A percentile compares a stretch with the other conserved stretches of the same genome.
Conservation (phyloP, 371 early-diverging fungal species). For the Mycotypha africana region DNA sequence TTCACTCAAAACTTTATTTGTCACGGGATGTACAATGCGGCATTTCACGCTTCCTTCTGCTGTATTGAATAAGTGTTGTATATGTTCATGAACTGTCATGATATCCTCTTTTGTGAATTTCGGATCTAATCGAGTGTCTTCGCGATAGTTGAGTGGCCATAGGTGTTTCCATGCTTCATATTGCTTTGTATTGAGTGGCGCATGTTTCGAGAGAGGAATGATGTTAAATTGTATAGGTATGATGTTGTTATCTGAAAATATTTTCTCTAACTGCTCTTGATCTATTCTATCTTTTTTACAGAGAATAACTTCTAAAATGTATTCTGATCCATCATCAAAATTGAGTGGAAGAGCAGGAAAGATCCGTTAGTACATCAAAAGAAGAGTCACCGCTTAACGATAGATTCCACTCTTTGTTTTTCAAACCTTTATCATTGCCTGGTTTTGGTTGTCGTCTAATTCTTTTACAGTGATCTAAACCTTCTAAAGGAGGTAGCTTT, state of each 20-base stretch:
- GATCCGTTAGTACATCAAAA: background rate
- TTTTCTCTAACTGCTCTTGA: constrained; percentile 4
- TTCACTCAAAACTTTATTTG: constrained; percentile 34
- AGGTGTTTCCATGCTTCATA: constrained; percentile 53
- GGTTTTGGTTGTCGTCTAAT: constrained; percentile 22
- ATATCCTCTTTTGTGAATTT: constrained; percentile 40
- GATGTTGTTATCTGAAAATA: constrained; percentile 6
- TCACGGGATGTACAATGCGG: constrained; percentile 47
- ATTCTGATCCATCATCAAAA: no score
- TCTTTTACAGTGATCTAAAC: constrained; percentile 40
- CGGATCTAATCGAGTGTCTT: constrained; percentile 50
- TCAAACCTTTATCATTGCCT: constrained; percentile 3
- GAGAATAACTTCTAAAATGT: constrained; percentile 15
- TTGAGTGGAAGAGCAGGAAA: no score
- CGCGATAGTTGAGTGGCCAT: constrained; percentile 59
- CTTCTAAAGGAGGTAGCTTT: constrained; percentile 27
- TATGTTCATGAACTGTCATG: constrained; percentile 29
- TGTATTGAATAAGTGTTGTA: constrained; percentile 21
- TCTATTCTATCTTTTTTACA: constrained; percentile 19
- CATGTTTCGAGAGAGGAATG: constrained; percentile 33
- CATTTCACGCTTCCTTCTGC: constrained; percentile 15
- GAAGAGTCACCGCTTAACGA: no score
- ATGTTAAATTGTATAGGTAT: no score
- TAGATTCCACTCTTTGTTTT: background rate
- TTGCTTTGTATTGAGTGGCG: constrained; percentile 51